Percentiles rank a stretch among this genome's conserved stretches.
Evolutionary conservation across 345 rosid species (phyloP).

Genomic region (Excoecaria agallocha): DNA sequence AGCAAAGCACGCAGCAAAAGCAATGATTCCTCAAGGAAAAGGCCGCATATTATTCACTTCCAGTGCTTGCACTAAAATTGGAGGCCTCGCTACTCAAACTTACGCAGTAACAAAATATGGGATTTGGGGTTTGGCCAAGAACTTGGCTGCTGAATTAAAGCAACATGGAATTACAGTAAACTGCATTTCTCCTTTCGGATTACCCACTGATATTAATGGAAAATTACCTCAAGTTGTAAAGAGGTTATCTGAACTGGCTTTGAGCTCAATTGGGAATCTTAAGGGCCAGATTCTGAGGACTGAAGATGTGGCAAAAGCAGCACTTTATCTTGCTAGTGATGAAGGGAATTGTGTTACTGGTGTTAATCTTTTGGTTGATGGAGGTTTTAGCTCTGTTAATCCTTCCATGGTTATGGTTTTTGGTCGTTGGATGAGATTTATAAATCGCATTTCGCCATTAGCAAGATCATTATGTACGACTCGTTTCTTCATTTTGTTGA

Average conservation of each 20-base stretch:
- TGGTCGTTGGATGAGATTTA: neutral
- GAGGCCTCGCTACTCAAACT: neutral
- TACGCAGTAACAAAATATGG: conserved; percentile 6
- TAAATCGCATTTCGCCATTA: neutral
- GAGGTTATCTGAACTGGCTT: neutral
- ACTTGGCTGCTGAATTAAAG: conserved; percentile 2
- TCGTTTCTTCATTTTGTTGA: neutral
- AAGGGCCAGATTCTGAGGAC: conserved; percentile 21
- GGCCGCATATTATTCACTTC: conserved; percentile 10
- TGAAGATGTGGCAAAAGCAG: conserved; percentile 28
- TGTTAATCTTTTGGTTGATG: conserved; percentile 28
- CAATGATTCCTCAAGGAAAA: neutral
- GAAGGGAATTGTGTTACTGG: conserved; percentile 29
- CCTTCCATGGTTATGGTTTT: neutral
- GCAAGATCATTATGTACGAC: neutral
- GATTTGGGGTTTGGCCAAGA: conserved; percentile 3
- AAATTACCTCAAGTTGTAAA: neutral
- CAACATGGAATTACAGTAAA: conserved; percentile 4
- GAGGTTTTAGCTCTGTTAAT: conserved; percentile 22
- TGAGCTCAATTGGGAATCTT: conserved; percentile 7
- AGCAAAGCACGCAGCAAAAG: conserved; percentile 6
- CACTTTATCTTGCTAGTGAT: conserved; percentile 29
- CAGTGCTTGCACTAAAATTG: neutral
- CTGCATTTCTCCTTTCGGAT: conserved; percentile 8
- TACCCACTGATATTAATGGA: neutral